These are phyloP conservation scores for Vitis riparia DNA, from an alignment of 164 flowering plant genomes.

Conservation along the genomic window DNA sequence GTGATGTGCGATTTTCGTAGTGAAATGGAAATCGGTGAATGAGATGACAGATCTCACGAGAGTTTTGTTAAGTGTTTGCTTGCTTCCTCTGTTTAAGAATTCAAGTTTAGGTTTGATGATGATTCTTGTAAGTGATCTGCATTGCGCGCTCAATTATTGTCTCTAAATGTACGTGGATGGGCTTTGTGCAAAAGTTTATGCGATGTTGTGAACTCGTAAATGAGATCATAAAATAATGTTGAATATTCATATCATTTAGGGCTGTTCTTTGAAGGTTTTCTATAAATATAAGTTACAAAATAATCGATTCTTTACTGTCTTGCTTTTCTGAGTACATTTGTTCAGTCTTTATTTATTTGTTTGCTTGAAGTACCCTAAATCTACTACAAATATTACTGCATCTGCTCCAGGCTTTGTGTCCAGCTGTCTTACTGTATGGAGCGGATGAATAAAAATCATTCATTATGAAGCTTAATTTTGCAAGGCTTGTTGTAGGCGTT, in stretches of 20 bases:
- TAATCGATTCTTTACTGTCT: neutral
- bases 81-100: neutral
- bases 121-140: neutral
- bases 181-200: neutral
- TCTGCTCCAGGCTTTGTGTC: no score
- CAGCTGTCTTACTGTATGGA: no score
- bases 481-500: no score
- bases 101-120: neutral
- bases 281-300: neutral
- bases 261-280: neutral
- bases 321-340: no score
- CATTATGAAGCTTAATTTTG: no score
- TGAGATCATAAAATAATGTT: neutral
- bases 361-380: no score
- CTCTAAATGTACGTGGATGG: neutral
- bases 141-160: neutral
- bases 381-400: no score
- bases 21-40: neutral
- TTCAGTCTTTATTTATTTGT: no score
- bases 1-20: neutral
- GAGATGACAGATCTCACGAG: conserved; percentile 1
- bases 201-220: neutral
- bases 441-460: no score
- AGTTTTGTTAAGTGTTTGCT: neutral
- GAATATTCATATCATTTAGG: neutral